phyloP scores from a whole-genome alignment of 1,284 basidiomycete genomes.

The Apiotrichum laibachii region DNA sequence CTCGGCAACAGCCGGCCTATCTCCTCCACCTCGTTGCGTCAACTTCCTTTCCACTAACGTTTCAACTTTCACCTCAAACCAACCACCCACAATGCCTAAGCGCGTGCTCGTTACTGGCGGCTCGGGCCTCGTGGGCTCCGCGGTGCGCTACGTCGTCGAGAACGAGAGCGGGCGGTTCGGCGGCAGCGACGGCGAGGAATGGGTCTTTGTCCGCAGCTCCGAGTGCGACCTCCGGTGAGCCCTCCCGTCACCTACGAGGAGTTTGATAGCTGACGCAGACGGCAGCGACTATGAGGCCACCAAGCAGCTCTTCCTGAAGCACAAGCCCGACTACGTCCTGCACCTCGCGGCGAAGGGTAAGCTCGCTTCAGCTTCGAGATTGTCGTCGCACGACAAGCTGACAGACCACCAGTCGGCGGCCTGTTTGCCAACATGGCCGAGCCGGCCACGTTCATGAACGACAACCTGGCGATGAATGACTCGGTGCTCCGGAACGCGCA shows the following conservation, averaged over 20 bases:
- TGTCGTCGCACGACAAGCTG: not conserved
- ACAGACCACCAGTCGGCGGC: slow-evolving; percentile 65
- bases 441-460: slow-evolving; percentile 83
- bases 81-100: not conserved
- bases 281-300: slow-evolving; percentile 63
- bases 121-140: slow-evolving; percentile 78
- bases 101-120: slow-evolving; percentile 61
- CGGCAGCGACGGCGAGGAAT: slow-evolving; percentile 65
- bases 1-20: no score
- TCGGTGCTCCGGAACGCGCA: slow-evolving; percentile 75
- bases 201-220: slow-evolving; percentile 77
- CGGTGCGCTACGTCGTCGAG: slow-evolving; percentile 72
- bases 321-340: slow-evolving; percentile 86
- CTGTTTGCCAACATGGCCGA: slow-evolving; percentile 87
- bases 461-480: slow-evolving; percentile 88
- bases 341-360: slow-evolving; percentile 79
- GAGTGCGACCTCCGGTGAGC: slow-evolving; percentile 34
- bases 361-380: slow-evolving; percentile 29
- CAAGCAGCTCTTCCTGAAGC: slow-evolving; percentile 67
- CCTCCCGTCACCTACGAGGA: not conserved
- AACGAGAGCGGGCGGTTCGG: slow-evolving; percentile 75
- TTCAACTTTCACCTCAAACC: not conserved
- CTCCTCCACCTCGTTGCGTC: no score
- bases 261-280: no score
- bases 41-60: not conserved